These are phyloP conservation scores for Flaveria bidentis DNA, from an alignment of 129 eudicot genomes.

Conservation along the genomic window DNA sequence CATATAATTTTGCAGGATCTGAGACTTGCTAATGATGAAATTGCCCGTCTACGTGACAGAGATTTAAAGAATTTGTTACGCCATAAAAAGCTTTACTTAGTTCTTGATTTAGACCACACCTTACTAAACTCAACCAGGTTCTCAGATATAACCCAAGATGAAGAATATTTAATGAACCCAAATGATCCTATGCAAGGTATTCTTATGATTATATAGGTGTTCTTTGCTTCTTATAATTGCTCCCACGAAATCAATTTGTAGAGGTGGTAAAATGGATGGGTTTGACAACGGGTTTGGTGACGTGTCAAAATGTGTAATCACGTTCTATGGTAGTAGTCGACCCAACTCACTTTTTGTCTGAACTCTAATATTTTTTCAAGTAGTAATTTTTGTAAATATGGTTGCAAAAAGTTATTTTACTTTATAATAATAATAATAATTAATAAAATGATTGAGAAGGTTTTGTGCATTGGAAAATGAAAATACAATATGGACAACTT, in stretches of 20 bases:
- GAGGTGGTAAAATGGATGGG: not conserved
- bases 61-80: conserved; percentile 66
- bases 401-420: not conserved
- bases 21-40: conserved; percentile 69
- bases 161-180: conserved; percentile 53
- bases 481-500: conserved; percentile 1
- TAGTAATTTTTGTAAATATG: not conserved
- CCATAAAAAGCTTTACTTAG: conserved; percentile 68
- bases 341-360: too few species aligned
- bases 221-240: conserved; percentile 10
- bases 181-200: conserved; percentile 72
- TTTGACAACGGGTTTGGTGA: not conserved
- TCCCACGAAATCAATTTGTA: conserved; percentile 11
- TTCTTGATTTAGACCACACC: conserved; percentile 94
- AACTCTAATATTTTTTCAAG: not conserved
- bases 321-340: not conserved
- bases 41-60: conserved; percentile 58
- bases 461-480: not conserved
- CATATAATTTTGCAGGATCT: conserved; percentile 55
- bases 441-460: not conserved
- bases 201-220: not conserved
- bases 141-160: conserved; percentile 61
- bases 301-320: not conserved
- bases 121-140: conserved; percentile 75
- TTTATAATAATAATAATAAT: not conserved